Percentiles rank a stretch among this genome's conserved stretches.
Conservation (phyloP, 1,139 yeast genomes). For the Taphrina populina region DNA sequence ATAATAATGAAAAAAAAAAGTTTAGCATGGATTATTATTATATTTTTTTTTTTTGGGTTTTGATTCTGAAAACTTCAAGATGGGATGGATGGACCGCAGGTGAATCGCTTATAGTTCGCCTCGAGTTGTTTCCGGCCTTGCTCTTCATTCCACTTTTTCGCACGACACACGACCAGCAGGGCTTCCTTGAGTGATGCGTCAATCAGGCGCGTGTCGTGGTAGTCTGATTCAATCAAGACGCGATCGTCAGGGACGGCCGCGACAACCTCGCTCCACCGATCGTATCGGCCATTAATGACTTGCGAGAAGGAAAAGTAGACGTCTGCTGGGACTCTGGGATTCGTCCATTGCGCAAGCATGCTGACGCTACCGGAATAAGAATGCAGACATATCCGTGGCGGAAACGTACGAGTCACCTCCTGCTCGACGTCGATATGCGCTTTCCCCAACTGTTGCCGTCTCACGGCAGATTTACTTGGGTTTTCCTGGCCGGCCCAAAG, state of each 20-base stretch:
- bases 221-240: conserved; percentile 60
- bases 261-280: conserved; percentile 43
- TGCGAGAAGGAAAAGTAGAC: conserved; percentile 62
- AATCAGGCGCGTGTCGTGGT: conserved; percentile 43
- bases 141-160: conserved; percentile 29
- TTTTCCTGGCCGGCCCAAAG: conserved; percentile 39
- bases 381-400: conserved; percentile 60
- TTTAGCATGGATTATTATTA: neutral
- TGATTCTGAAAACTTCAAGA: neutral
- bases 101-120: conserved; percentile 19
- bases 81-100: neutral
- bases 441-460: conserved; percentile 7
- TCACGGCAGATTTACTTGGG: conserved; percentile 30
- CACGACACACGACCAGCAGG: conserved; percentile 16
- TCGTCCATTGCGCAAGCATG: conserved; percentile 37
- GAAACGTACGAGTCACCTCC: conserved; percentile 33
- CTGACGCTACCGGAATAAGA: conserved; percentile 84
- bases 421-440: neutral
- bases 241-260: conserved; percentile 46
- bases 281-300: conserved; percentile 54
- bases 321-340: conserved; percentile 37
- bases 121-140: conserved; percentile 3
- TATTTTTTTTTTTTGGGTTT: neutral
- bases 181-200: conserved; percentile 30
- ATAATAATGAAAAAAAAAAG: no score